These are phyloP conservation scores for Paraconiothyrium sp. DNA, from an alignment of 2,329 filamentous ascomycete genomes.

Conservation along the genomic window DNA sequence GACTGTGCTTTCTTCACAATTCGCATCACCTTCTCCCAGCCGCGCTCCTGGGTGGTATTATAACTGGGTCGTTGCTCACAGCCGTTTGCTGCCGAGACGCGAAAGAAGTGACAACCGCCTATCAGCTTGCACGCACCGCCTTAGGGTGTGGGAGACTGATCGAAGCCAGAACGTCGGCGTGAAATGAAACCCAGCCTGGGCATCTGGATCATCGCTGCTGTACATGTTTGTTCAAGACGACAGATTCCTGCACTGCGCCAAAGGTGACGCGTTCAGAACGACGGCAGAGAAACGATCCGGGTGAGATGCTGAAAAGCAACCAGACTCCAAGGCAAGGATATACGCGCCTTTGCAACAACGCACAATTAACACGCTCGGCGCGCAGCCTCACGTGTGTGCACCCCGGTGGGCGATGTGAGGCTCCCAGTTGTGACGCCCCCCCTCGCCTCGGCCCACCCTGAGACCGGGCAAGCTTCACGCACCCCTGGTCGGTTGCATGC, in stretches of 20 bases:
- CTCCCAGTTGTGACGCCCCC: conserved; percentile 11
- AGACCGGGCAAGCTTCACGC: conserved; percentile 46
- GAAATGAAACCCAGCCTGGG: conserved; percentile 22
- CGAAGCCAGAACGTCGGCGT: conserved; percentile 12
- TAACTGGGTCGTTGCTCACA: conserved; percentile 11
- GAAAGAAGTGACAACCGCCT: conserved; percentile 1
- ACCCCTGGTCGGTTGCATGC: conserved; percentile 29
- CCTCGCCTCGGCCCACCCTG: conserved; percentile 31
- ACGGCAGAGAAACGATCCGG: background rate
- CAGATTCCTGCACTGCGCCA: background rate
- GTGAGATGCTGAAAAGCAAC: background rate
- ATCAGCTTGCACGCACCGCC: background rate
- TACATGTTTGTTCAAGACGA: background rate
- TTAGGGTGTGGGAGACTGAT: background rate
- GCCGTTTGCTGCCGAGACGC: conserved; percentile 13
- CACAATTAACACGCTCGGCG: background rate
- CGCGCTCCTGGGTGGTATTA: background rate
- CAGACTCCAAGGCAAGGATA: too few species aligned
- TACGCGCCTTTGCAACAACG: background rate
- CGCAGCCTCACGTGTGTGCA: conserved; percentile 5
- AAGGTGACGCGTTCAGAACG: conserved; percentile 2
- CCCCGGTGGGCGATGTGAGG: conserved; percentile 11
- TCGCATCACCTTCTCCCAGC: background rate
- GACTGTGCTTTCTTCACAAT: background rate
- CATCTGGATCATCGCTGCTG: conserved; percentile 13